Conservation (phyloP, 1,284 basidiomycete genomes). For the Apiotrichum veenhuisii region DNA sequence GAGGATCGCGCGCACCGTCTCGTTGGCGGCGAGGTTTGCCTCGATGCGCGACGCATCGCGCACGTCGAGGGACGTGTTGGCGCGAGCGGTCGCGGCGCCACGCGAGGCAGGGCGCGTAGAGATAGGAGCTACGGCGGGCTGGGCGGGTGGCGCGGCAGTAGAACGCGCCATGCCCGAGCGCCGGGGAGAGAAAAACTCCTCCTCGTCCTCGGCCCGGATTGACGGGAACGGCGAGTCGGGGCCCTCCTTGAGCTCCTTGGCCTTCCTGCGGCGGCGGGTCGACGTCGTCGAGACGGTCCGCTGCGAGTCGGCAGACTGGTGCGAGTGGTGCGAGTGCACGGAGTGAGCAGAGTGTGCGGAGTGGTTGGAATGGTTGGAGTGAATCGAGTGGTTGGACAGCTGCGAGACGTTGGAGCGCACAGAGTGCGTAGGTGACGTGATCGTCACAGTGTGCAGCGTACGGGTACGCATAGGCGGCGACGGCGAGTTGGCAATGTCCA, state of each 20-base stretch:
- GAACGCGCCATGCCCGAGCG: too few relatives aligned
- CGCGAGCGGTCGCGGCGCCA: not conserved
- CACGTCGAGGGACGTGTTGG: not conserved
- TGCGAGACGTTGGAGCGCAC: not conserved
- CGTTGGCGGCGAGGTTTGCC: conserved; percentile 3
- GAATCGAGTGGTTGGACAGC: conserved; percentile 2
- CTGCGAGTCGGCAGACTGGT: not conserved
- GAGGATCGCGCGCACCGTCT: conserved; percentile 55
- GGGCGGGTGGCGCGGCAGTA: not conserved
- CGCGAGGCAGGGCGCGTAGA: not conserved
- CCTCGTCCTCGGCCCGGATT: conserved; percentile 71
- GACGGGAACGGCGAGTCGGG: conserved; percentile 68
- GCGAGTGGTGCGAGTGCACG: not conserved
- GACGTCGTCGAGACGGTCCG: conserved; percentile 1
- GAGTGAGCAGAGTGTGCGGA: not conserved
- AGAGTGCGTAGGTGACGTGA: not conserved
- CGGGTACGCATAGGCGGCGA: not conserved
- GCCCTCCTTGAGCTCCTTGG: conserved; percentile 14
- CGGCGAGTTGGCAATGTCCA: not conserved
- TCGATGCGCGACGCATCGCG: not conserved
- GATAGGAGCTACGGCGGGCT: too few relatives aligned
- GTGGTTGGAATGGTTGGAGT: not conserved
- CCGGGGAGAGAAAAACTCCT: conserved; percentile 67
- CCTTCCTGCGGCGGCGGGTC: not conserved
- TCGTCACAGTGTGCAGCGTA: not conserved